phyloP scores from a whole-genome alignment of 768 basidiomycete genomes.

The Xerocomellus amylosporus region DNA sequence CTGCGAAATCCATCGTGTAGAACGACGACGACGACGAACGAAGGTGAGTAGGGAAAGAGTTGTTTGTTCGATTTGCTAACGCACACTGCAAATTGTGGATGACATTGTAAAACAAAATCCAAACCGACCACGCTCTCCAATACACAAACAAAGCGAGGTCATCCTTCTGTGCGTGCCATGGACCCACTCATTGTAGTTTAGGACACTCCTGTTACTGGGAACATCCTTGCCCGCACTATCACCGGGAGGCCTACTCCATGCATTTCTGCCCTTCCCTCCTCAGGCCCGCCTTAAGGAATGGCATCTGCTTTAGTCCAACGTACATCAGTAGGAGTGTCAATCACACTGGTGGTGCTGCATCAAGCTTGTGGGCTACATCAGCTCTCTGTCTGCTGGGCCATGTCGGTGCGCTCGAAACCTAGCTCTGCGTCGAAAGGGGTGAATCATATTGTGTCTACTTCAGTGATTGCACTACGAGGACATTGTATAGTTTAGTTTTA shows the following conservation, averaged over 20 bases:
- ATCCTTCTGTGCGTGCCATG: background rate
- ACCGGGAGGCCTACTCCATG: background rate
- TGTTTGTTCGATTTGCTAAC: conserved; percentile 55
- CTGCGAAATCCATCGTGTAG: conserved; percentile 20
- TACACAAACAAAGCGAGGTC: conserved; percentile 37
- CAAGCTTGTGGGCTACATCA: background rate
- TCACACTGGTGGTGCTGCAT: background rate
- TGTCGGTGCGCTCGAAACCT: background rate
- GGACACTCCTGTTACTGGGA: background rate
- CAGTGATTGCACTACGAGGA: background rate
- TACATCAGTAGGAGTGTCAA: background rate
- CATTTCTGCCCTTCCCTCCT: background rate
- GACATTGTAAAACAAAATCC: conserved; percentile 74
- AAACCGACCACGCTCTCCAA: conserved; percentile 42
- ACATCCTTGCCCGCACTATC: background rate
- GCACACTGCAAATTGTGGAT: conserved; percentile 70
- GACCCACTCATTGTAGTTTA: background rate
- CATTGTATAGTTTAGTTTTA: conserved; percentile 10
- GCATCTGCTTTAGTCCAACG: background rate
- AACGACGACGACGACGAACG: conserved; percentile 31
- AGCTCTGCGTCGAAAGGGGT: background rate
- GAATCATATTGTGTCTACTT: background rate
- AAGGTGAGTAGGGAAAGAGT: conserved; percentile 34
- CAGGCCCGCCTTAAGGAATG: background rate
- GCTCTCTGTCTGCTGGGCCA: background rate